These are phyloP conservation scores for Candida maltosa DNA, from an alignment of 805 yeast genomes.

Conservation along the genomic window DNA sequence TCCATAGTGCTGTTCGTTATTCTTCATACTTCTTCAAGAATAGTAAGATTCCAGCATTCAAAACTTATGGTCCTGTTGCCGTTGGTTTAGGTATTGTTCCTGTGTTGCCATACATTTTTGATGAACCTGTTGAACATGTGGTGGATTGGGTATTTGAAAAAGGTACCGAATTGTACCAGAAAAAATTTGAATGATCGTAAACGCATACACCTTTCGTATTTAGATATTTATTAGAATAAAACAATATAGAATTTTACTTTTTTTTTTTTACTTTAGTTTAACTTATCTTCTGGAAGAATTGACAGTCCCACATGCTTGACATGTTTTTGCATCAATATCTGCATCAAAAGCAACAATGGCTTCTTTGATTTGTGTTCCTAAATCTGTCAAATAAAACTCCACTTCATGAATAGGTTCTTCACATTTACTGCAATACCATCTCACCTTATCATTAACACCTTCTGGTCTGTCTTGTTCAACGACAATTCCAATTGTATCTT, in stretches of 20 bases:
- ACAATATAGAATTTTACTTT: not conserved
- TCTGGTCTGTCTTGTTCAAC: constrained; percentile 89
- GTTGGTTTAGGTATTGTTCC: constrained; percentile 77
- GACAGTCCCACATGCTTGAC: constrained; percentile 69
- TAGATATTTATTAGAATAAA: no score
- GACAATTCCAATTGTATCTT: constrained; percentile 83
- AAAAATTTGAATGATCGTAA: no score
- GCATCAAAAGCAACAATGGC: constrained; percentile 72
- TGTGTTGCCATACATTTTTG: constrained; percentile 70
- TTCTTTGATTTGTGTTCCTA: constrained; percentile 86
- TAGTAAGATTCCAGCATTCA: constrained; percentile 43
- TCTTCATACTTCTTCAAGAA: constrained; percentile 62
- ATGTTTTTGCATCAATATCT: constrained; percentile 63
- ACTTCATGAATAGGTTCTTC: constrained; percentile 60
- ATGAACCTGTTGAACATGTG: constrained; percentile 75
- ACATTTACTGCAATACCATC: constrained; percentile 87
- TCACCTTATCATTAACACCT: constrained; percentile 63
- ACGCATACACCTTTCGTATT: no score
- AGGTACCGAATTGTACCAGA: constrained; percentile 33
- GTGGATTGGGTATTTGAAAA: constrained; percentile 60
- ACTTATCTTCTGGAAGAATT: constrained; percentile 57
- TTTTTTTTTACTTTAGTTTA: no score
- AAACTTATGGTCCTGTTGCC: constrained; percentile 75
- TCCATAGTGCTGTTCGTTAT: constrained; percentile 72
- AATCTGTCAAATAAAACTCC: constrained; percentile 71